Percentiles rank a stretch among this genome's conserved stretches.
These are phyloP conservation scores for Auricularia sp. DNA, from an alignment of 768 basidiomycete genomes.

Conservation along the genomic window DNA sequence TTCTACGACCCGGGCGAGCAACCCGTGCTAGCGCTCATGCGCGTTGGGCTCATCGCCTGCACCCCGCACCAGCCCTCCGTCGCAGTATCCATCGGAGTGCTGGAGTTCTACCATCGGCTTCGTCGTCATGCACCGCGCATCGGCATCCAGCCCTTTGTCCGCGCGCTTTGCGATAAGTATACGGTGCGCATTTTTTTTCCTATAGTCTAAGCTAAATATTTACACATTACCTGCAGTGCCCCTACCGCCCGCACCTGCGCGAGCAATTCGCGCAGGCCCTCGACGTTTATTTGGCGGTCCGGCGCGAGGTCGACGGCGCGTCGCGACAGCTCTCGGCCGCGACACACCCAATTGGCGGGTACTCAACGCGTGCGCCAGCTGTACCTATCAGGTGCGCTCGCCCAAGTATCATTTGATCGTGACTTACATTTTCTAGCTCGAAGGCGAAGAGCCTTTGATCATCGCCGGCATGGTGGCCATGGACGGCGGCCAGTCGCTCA, in stretches of 20 bases:
- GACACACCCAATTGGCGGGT: constrained; percentile 9
- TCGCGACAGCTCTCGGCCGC: constrained; percentile 7
- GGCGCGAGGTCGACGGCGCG: background rate
- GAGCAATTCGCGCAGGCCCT: constrained; percentile 7
- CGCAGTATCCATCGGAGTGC: background rate
- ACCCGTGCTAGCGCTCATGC: background rate
- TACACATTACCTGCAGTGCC: background rate
- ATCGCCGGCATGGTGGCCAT: background rate
- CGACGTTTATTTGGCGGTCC: constrained; percentile 7
- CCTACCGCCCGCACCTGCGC: background rate
- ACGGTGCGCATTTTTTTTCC: background rate
- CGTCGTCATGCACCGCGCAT: background rate
- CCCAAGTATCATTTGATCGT: background rate
- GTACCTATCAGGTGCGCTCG: constrained; percentile 1
- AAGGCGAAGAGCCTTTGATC: background rate
- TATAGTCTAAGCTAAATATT: background rate
- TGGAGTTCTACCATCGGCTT: background rate
- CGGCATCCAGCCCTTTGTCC: background rate
- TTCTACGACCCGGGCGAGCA: background rate
- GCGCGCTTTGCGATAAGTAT: background rate
- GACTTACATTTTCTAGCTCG: background rate
- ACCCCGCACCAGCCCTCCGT: background rate
- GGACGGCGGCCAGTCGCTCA: background rate
- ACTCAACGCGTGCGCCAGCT: constrained; percentile 7
- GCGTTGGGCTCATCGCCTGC: background rate